Evolutionary conservation across 2,329 filamentous ascomycete genomes (phyloP).

Genomic region (Pseudogymnoascus pannorum): DNA sequence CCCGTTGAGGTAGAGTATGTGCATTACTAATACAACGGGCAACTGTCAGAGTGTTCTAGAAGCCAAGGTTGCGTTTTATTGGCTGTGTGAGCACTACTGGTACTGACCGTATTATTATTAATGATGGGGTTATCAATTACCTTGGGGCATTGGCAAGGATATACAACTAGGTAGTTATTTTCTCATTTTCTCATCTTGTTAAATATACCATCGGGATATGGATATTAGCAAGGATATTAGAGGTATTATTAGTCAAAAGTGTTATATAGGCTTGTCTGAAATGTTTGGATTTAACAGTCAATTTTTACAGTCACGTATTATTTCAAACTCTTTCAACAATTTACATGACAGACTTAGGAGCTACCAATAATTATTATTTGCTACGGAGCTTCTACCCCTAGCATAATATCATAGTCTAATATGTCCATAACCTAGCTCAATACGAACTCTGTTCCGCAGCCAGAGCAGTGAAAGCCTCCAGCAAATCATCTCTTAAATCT

Average conservation of each 20-base stretch:
- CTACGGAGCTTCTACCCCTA: not conserved
- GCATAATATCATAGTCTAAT: not conserved
- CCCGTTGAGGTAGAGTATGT: not conserved
- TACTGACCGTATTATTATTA: not conserved
- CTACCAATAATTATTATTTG: not conserved
- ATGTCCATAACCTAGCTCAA: not conserved
- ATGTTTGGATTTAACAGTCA: not conserved
- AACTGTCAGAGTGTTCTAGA: not conserved
- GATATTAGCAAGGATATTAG: not conserved
- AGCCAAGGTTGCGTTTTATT: not conserved
- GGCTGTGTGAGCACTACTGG: not conserved
- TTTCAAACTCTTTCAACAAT: not conserved
- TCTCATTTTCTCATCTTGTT: not conserved
- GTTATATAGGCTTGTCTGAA: not conserved
- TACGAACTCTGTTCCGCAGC: constrained; percentile 8
- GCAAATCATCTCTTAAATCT: constrained; percentile 71
- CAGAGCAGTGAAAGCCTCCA: constrained; percentile 50
- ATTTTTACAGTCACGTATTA: not conserved
- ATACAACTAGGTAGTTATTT: not conserved
- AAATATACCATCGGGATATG: not conserved
- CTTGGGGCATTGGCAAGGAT: not conserved
- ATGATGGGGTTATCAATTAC: not conserved
- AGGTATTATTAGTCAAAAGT: too few relatives aligned
- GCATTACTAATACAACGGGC: constrained; percentile 6
- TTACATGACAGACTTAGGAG: not conserved